Percentiles rank a stretch among this genome's conserved stretches.
Conservation (phyloP, 73 alveolate species). For the Halteria grandinella region DNA sequence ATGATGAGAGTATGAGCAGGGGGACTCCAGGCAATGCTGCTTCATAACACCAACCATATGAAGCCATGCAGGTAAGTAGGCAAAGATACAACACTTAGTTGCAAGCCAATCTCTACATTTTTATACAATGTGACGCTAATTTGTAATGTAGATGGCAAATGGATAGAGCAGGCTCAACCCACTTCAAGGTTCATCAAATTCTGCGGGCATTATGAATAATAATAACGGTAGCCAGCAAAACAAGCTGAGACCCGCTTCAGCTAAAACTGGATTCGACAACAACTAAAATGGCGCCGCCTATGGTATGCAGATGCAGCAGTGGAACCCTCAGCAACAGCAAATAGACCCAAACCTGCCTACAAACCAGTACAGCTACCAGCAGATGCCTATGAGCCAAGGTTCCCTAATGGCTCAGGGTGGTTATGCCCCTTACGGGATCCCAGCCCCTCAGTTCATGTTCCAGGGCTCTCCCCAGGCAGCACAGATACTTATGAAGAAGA, state of each 20-base stretch:
- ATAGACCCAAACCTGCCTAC: too few species aligned
- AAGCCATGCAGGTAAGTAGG: not conserved
- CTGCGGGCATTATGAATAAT: not conserved
- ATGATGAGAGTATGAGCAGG: too few species aligned
- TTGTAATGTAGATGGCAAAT: too few species aligned
- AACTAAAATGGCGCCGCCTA: too few species aligned
- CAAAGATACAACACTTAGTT: constrained; percentile 8
- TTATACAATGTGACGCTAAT: not conserved
- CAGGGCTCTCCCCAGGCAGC: constrained; percentile 18
- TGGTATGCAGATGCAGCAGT: not conserved
- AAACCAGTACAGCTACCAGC: too few species aligned
- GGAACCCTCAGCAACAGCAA: too few species aligned
- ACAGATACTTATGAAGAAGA: not conserved
- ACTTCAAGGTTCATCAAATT: too few species aligned
- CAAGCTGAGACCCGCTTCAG: constrained; percentile 3
- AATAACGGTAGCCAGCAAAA: not conserved
- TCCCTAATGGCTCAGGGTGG: not conserved
- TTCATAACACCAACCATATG: constrained; percentile 34
- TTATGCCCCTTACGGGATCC: not conserved
- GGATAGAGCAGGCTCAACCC: too few species aligned
- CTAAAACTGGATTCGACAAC: too few species aligned
- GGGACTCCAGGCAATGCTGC: too few species aligned
- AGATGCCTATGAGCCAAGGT: too few species aligned
- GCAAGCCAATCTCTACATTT: not conserved
- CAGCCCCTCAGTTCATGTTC: not conserved